Conservation (phyloP, 1,139 yeast species). For the Scheffersomyces illinoinensis region DNA sequence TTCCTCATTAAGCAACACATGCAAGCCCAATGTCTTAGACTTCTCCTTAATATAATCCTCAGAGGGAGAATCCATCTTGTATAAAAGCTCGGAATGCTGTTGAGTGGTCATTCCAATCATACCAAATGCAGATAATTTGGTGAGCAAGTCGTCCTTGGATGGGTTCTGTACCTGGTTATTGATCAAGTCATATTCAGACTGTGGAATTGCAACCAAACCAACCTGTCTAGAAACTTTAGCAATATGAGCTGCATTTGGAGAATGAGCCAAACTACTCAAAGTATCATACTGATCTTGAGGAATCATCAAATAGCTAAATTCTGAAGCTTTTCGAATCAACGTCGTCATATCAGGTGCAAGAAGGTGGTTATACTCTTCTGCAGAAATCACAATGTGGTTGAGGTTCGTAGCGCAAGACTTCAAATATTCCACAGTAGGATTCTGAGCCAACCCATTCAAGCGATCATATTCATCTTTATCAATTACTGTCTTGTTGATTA, state of each 20-base stretch:
- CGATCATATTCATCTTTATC: conserved; percentile 18
- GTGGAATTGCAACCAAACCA: conserved; percentile 16
- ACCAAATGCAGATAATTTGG: conserved; percentile 27
- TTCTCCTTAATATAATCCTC: conserved; percentile 14
- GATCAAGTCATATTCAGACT: conserved; percentile 20
- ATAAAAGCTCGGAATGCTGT: conserved; percentile 12
- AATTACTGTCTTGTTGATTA: conserved; percentile 11
- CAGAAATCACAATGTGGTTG: conserved; percentile 2
- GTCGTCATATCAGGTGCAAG: conserved; percentile 15
- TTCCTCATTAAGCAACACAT: conserved; percentile 17
- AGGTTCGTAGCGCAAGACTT: conserved; percentile 2
- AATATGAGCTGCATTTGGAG: conserved; percentile 12
- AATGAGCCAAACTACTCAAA: conserved; percentile 9
- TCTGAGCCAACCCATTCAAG: conserved; percentile 13
- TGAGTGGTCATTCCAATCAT: conserved; percentile 18
- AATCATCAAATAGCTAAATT: neutral
- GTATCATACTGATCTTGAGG: conserved; percentile 11
- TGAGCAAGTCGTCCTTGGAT: conserved; percentile 31
- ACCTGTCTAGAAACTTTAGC: conserved; percentile 12
- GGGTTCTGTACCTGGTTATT: conserved; percentile 29
- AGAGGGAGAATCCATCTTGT: conserved; percentile 11
- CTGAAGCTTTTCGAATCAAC: conserved; percentile 2
- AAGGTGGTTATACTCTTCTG: conserved; percentile 3
- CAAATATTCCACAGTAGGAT: conserved; percentile 16
- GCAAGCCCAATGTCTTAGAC: conserved; percentile 8